A percentile compares a stretch with the other conserved stretches of the same genome.
Conservation (phyloP, 2,329 filamentous ascomycete species). For the Gaeumannomyces tritici region DNA sequence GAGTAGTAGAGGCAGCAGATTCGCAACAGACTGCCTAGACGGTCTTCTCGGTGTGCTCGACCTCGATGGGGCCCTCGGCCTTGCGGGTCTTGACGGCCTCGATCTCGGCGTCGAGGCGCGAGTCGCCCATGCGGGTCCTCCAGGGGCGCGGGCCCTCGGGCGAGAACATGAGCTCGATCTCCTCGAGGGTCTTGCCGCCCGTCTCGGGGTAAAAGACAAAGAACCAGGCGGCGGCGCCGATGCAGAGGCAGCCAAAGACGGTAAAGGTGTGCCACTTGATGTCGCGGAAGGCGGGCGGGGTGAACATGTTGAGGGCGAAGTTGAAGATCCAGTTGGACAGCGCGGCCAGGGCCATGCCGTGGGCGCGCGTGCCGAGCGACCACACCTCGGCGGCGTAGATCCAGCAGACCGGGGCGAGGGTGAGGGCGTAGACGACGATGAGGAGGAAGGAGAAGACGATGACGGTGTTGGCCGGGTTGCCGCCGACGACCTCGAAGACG, state of each 20-base stretch:
- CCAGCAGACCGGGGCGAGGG: conserved; percentile 54
- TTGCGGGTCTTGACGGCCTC: conserved; percentile 15
- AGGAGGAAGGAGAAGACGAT: conserved; percentile 58
- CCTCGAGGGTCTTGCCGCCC: conserved; percentile 30
- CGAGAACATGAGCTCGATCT: conserved; percentile 26
- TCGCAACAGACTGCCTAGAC: neutral
- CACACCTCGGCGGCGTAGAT: conserved; percentile 57
- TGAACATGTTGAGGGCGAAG: conserved; percentile 49
- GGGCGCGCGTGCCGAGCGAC: conserved; percentile 50
- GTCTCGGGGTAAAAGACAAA: conserved; percentile 28
- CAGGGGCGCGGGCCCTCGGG: conserved; percentile 23
- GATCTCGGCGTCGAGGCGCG: conserved; percentile 16
- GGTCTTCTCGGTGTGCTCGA: neutral
- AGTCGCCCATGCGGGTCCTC: conserved; percentile 24
- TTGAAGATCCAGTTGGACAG: conserved; percentile 43
- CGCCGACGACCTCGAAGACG: conserved; percentile 36
- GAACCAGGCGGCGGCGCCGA: conserved; percentile 21
- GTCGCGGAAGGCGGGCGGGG: conserved; percentile 47
- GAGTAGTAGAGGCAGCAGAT: neutral
- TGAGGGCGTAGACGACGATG: conserved; percentile 54
- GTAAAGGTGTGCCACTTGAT: conserved; percentile 43
- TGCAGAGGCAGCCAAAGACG: conserved; percentile 27
- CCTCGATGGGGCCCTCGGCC: conserved; percentile 1
- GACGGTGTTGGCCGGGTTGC: conserved; percentile 46
- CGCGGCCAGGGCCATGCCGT: conserved; percentile 47